Evolutionary conservation across 2,329 filamentous ascomycete species (phyloP), one percentile per base, ranked within the genome.

Genomic region (Scedosporium dehoogii): DNA sequence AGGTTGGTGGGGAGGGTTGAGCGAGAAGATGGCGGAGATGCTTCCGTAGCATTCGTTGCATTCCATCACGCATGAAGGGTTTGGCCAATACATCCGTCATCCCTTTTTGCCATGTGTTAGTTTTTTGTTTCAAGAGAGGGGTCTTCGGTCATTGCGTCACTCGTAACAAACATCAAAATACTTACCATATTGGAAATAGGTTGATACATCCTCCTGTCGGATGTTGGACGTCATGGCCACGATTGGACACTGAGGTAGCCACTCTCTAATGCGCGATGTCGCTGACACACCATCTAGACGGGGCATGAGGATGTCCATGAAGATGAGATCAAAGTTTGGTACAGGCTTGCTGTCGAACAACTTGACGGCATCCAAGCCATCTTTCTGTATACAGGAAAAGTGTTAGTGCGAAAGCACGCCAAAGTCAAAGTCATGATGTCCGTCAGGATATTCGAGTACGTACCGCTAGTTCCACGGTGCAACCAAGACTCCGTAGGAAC

Each of bases 141-240:
- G 51, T 4, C 38, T 42, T 25, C 48, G n/a, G n/a, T n/a, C n/a
- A n/a, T 53, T 53, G n/a, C 3, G 68, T 6, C 21, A 21, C 21
- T 27, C 21, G 23, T 21, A 21, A 18, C 18, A 23, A 29, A 76
- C 69, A 41, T 2, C 63, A 67, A 66, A 18, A 27, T 12, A 74
- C 88, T 79, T 82, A 94, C 92, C 94, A 76, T 96, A 92, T 69
- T 93, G 88, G 77, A 97, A 97, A 73, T 99, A 99, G 77, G 96
- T 92, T 61, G 93, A 90, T 65, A 97, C 96, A 72, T 99, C 94
- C 70, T 97, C 93, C 64, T 91, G 92, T 66, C 94, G 85, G 66
- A 99, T 97, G 71, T 97, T 99, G 3, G 93, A 97, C 3, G 94
- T 99, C 94, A 99, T 97, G 57, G 94, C 94, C 63, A 99, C 91